phyloP scores from a whole-genome alignment of 371 early-diverging fungal species.

The Dinochytrium kinnereticum region DNA sequence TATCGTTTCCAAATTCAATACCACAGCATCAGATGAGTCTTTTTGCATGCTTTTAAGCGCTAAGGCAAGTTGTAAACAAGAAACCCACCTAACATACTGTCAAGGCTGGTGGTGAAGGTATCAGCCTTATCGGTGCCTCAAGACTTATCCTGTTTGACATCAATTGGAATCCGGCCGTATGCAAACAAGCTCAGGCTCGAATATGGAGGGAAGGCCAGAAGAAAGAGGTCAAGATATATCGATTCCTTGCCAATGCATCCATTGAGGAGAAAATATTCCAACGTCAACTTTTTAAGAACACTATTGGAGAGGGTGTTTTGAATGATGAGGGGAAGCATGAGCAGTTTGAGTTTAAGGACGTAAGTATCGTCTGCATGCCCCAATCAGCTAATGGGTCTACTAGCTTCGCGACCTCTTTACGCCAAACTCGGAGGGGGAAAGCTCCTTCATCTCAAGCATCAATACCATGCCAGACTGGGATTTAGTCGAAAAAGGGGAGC shows the following conservation, averaged over 20 bases:
- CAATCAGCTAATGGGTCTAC: too few species aligned
- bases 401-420: constrained; percentile 59
- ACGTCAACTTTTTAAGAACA: constrained; percentile 62
- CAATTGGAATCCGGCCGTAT: constrained; percentile 58
- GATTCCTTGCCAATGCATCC: constrained; percentile 60
- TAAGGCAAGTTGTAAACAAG: not conserved
- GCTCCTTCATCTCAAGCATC: not conserved
- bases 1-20: constrained; percentile 41
- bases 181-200: constrained; percentile 63
- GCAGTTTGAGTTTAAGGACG: constrained; percentile 44
- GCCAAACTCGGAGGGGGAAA: not conserved
- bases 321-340: constrained; percentile 31
- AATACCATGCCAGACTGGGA: not conserved
- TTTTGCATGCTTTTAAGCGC: constrained; percentile 55
- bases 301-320: constrained; percentile 56
- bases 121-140: constrained; percentile 66
- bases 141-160: constrained; percentile 65
- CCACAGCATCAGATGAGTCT: not conserved
- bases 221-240: constrained; percentile 64
- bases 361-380: constrained; percentile 11
- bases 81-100: constrained; percentile 53
- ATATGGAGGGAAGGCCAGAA: constrained; percentile 73
- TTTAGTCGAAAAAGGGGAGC: not conserved
- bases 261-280: constrained; percentile 65
- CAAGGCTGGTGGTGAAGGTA: constrained; percentile 68